These are phyloP conservation scores for Linderina pennispora DNA, from an alignment of 192 early-diverging fungal genomes.

Conservation along the genomic window DNA sequence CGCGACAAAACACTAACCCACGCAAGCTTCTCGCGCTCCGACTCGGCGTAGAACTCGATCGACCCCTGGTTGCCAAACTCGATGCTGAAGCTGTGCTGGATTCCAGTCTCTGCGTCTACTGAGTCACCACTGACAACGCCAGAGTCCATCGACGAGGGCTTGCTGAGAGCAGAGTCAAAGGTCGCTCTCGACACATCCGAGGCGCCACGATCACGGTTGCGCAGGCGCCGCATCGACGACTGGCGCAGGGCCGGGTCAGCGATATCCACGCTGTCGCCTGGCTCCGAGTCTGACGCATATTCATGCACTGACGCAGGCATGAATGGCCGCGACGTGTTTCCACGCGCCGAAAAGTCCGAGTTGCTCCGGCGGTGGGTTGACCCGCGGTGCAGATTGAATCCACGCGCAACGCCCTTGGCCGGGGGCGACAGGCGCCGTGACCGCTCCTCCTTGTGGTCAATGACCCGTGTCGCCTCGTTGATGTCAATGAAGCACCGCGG, in stretches of 20 bases:
- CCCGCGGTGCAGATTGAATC: too few species aligned
- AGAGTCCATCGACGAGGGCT: slow-evolving; percentile 20
- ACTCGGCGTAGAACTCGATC: slow-evolving; percentile 45
- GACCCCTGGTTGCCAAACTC: slow-evolving; percentile 41
- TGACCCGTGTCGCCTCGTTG: slow-evolving; percentile 38
- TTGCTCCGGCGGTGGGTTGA: slow-evolving; percentile 44
- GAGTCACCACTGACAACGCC: slow-evolving; percentile 24
- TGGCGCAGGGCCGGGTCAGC: slow-evolving; percentile 31
- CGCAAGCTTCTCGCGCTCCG: slow-evolving; percentile 36
- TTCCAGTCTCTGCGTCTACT: too few species aligned
- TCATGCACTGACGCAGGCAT: slow-evolving; percentile 16
- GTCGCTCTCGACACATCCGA: background rate
- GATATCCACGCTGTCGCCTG: slow-evolving; percentile 29
- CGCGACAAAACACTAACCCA: slow-evolving; percentile 43
- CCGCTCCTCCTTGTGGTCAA: slow-evolving; percentile 24
- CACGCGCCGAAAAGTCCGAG: slow-evolving; percentile 39
- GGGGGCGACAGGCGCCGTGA: background rate
- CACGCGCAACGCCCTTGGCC: too few species aligned
- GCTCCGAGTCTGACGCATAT: slow-evolving; percentile 46
- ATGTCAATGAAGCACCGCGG: slow-evolving; percentile 47
- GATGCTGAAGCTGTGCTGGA: slow-evolving; percentile 46
- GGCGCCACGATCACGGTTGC: background rate
- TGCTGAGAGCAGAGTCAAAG: background rate
- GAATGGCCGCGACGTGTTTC: slow-evolving; percentile 2
- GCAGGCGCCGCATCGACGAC: slow-evolving; percentile 16